Conservation (phyloP, 768 basidiomycete species). For the Amanita molliuscula region DNA sequence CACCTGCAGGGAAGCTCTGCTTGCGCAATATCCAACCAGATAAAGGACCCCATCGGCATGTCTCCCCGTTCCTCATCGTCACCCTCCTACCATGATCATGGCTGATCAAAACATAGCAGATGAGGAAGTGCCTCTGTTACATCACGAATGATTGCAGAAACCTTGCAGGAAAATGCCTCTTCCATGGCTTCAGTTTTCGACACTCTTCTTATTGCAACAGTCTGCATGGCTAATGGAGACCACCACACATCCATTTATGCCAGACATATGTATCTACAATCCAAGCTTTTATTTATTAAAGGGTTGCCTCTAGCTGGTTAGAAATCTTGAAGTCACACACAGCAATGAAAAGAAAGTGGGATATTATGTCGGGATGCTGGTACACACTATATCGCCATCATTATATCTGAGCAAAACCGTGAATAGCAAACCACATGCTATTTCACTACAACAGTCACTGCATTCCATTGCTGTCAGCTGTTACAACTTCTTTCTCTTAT, state of each 20-base stretch:
- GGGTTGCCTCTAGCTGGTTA: constrained; percentile 35
- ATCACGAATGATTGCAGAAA: constrained; percentile 31
- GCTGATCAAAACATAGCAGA: not conserved
- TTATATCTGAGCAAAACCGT: too few relatives aligned
- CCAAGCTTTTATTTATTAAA: not conserved
- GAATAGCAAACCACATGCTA: constrained; percentile 68
- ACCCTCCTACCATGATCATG: not conserved
- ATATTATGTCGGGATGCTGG: constrained; percentile 49
- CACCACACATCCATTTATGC: constrained; percentile 72
- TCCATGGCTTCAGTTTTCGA: constrained; percentile 26
- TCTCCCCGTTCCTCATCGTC: not conserved
- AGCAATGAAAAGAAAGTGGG: constrained; percentile 37
- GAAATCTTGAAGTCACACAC: constrained; percentile 55
- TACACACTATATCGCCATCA: constrained; percentile 12
- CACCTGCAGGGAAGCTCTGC: too few relatives aligned
- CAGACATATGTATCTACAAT: constrained; percentile 36
- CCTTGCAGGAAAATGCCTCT: constrained; percentile 13
- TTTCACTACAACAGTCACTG: constrained; percentile 60
- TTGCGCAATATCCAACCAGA: too few relatives aligned
- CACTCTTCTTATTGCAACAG: constrained; percentile 63
- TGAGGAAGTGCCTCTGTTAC: not conserved
- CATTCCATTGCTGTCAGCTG: constrained; percentile 70
- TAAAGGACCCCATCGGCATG: too few relatives aligned
- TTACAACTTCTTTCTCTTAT: too few relatives aligned
- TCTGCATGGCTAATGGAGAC: constrained; percentile 68